Percentiles rank a stretch among this genome's conserved stretches.
phyloP scores from a whole-genome alignment of 441 rosid genomes.

The Populus hybrid region DNA sequence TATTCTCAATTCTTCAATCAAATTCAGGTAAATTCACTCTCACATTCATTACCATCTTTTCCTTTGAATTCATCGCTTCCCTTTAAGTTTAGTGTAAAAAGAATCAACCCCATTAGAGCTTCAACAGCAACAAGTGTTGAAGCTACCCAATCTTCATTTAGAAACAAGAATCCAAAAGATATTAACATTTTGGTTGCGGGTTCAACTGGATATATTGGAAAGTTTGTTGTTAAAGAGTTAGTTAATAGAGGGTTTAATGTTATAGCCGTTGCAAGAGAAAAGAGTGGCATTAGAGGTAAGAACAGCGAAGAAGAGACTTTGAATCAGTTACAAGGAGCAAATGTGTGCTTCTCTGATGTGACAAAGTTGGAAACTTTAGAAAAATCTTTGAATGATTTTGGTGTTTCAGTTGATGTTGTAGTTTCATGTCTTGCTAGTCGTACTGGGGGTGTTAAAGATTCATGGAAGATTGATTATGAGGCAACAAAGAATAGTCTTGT shows the following conservation, averaged over 20 bases:
- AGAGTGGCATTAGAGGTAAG: slow-evolving; percentile 67
- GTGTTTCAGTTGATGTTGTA: slow-evolving; percentile 64
- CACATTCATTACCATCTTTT: slow-evolving; percentile 26
- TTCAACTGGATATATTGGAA: slow-evolving; percentile 90
- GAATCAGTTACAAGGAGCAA: slow-evolving; percentile 58
- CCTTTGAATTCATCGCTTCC: slow-evolving; percentile 20
- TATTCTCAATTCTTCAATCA: slow-evolving; percentile 46
- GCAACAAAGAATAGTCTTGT: slow-evolving; percentile 82
- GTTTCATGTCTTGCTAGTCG: slow-evolving; percentile 95
- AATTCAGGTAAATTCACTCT: slow-evolving; percentile 47
- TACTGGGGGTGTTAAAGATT: slow-evolving; percentile 78
- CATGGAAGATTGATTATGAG: slow-evolving; percentile 89
- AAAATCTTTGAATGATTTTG: slow-evolving; percentile 45
- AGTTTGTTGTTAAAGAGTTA: slow-evolving; percentile 75
- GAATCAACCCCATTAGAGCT: slow-evolving; percentile 38
- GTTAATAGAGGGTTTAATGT: slow-evolving; percentile 80
- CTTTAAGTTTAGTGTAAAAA: slow-evolving; percentile 30
- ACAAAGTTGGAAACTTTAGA: slow-evolving; percentile 51
- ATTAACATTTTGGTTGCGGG: slow-evolving; percentile 75
- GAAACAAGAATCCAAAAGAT: slow-evolving; percentile 55
- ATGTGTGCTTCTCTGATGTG: slow-evolving; percentile 82
- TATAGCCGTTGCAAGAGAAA: slow-evolving; percentile 74
- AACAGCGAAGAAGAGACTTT: slow-evolving; percentile 61
- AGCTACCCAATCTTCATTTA: slow-evolving; percentile 38
- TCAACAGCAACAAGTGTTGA: slow-evolving; percentile 36